A percentile compares a stretch with the other conserved stretches of the same genome.
Conservation (phyloP, 148 eudicot genomes). For the Chenopodium suecicum region DNA sequence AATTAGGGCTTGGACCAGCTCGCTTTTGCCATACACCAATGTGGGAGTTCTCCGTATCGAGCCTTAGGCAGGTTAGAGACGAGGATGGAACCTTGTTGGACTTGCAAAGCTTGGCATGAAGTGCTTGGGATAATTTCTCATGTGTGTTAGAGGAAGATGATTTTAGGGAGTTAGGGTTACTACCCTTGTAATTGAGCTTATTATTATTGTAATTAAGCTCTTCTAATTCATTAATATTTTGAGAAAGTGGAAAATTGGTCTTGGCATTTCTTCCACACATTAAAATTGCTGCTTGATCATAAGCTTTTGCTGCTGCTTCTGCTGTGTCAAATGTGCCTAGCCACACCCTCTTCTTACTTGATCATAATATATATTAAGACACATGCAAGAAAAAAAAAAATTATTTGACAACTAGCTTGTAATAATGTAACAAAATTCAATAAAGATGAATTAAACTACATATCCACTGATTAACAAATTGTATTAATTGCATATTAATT, state of each 20-base stretch:
- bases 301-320: slow-evolving; percentile 43
- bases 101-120: slow-evolving; percentile 55
- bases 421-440: too few species aligned
- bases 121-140: slow-evolving; percentile 37
- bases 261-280: slow-evolving; percentile 47
- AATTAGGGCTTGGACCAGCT: slow-evolving; percentile 43
- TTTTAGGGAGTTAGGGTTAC: not conserved
- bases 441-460: too few species aligned
- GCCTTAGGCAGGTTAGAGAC: slow-evolving; percentile 61
- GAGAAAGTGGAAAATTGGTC: slow-evolving; percentile 38
- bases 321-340: slow-evolving; percentile 46
- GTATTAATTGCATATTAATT: too few species aligned
- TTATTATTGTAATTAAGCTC: not conserved
- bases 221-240: slow-evolving; percentile 2
- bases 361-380: not conserved
- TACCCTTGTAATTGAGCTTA: not conserved
- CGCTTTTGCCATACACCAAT: slow-evolving; percentile 70
- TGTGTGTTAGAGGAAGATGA: slow-evolving; percentile 1
- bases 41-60: slow-evolving; percentile 58
- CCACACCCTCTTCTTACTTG: slow-evolving; percentile 50
- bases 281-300: slow-evolving; percentile 43
- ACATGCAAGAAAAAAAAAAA: not conserved
- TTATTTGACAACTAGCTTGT: too few species aligned
- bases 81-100: slow-evolving; percentile 48
- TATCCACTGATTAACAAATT: too few species aligned